Evolutionary conservation across 2,329 filamentous ascomycete genomes (phyloP), one percentile per base, ranked within the genome.

Genomic region (Pseudophaeomoniella oleicola): DNA sequence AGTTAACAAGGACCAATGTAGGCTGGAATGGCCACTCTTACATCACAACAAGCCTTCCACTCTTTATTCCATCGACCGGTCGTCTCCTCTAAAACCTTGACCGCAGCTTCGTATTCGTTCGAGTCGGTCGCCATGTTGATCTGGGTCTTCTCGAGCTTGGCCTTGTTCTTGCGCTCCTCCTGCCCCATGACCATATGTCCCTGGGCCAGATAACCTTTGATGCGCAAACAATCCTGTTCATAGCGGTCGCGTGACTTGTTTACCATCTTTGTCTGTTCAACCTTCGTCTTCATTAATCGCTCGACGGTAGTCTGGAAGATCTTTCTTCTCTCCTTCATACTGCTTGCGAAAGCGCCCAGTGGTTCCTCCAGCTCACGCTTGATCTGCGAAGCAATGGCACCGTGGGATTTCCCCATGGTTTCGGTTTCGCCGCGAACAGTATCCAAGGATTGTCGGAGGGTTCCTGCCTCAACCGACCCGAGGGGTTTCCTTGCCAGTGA

Each of bases 101-200:
- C 81, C 0, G 90, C 86, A 36, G 75, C 75, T 57, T 98, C 88
- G 54, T 98, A 98, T 50, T 96, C 90, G 32, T 76, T 78, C 59
- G 92, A 96, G 42, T 87, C 87, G 5, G 78, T 78, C 1, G 87
- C 87, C 40, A 98, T 72, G 51, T 87, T 92, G 49, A 94, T 90
- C 56, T 98, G 90, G 1, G 90, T 96, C 71, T 98, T 98, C 59
- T 98, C 90, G 31, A 98, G 72, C 60, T 94, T 96, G 15, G 88
- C 87, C 63, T 98, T 98, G 60, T 98, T 98, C 63, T 94, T 94
- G 17, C 90, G 77, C 64, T 98, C 90, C 56, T 98, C 90, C 50
- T 98, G 90, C 11, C 90, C 90, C 90, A 98, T 98, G 39, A 98
- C 90, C 90, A 98, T 98, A 56, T 98, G 92, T 6, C 90, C 90